These are phyloP conservation scores for Tephrocybe sp. DNA, from an alignment of 768 basidiomycete species.

Conservation along the genomic window DNA sequence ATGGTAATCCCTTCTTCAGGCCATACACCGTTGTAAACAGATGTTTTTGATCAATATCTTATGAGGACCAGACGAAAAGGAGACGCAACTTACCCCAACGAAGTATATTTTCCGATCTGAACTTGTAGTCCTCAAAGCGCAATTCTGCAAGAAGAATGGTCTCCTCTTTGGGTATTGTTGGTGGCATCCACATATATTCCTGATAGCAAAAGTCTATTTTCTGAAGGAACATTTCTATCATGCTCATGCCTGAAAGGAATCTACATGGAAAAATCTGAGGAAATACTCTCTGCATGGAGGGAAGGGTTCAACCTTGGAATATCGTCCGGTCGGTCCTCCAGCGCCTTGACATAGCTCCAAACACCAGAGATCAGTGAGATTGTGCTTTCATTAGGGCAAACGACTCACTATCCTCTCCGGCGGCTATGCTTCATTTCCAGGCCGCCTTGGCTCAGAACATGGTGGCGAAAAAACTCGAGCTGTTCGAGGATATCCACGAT, in stretches of 20 bases:
- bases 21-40: neutral
- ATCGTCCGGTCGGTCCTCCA: too few relatives aligned
- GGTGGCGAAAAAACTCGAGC: too few relatives aligned
- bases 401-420: too few relatives aligned
- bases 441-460: too few relatives aligned
- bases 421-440: too few relatives aligned
- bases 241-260: neutral
- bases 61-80: neutral
- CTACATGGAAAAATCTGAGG: neutral
- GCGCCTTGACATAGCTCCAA: too few relatives aligned
- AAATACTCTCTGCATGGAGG: neutral
- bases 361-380: too few relatives aligned
- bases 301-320: too few relatives aligned
- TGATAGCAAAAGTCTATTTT: neutral
- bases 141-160: neutral
- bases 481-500: too few relatives aligned
- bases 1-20: neutral
- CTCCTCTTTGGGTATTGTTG: neutral
- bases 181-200: neutral
- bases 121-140: neutral
- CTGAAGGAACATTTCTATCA: neutral
- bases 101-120: neutral
- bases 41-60: neutral
- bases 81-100: neutral
- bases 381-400: too few relatives aligned